Conservation (phyloP, 1,284 basidiomycete species). For the Anthracocystis setariae region DNA sequence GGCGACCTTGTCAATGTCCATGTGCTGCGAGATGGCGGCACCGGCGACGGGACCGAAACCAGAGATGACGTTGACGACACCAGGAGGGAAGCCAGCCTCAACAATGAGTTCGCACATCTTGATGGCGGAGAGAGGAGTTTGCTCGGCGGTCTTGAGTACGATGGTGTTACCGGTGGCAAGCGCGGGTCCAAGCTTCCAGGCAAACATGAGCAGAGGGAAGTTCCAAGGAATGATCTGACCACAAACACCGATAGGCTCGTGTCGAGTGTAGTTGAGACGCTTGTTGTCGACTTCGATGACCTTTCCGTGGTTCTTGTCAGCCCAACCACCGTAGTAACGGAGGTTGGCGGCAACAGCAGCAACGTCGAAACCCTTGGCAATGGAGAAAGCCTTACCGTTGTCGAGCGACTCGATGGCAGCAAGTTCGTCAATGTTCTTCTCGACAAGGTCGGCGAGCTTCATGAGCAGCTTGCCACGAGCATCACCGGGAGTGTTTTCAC, state of each 20-base stretch:
- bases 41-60: conserved; percentile 86
- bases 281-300: conserved; percentile 82
- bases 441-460: conserved; percentile 80
- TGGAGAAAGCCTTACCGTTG: conserved; percentile 81
- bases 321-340: conserved; percentile 75
- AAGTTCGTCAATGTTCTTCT: conserved; percentile 77
- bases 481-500: conserved; percentile 72
- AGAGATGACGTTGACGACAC: conserved; percentile 78
- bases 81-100: conserved; percentile 81
- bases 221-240: conserved; percentile 71
- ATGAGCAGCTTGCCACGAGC: conserved; percentile 74
- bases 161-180: conserved; percentile 69
- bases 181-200: conserved; percentile 73
- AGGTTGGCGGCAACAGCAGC: conserved; percentile 74
- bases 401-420: conserved; percentile 72
- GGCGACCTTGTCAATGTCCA: conserved; percentile 75
- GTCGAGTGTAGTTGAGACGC: conserved; percentile 76
- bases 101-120: conserved; percentile 81
- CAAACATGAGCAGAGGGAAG: conserved; percentile 73
- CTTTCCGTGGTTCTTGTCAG: conserved; percentile 85
- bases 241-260: conserved; percentile 92
- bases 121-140: conserved; percentile 75
- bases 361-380: conserved; percentile 77
- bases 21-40: conserved; percentile 73
- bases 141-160: conserved; percentile 78